phyloP scores from a whole-genome alignment of 352 stramenopile genomes.

The Globisporangium apiculatum region DNA sequence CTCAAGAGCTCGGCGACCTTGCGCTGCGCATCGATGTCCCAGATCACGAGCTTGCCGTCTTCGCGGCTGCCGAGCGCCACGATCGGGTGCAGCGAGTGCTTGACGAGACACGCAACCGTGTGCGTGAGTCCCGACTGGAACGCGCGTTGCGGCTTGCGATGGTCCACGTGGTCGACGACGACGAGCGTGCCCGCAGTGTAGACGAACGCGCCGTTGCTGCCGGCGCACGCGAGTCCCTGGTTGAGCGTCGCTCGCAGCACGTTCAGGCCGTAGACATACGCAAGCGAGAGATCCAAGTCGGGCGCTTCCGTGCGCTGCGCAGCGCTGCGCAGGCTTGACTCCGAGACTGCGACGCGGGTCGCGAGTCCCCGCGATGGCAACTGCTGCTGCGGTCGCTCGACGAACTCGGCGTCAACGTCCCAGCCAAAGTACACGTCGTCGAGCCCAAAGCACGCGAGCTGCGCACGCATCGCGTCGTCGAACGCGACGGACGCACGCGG shows the following conservation, averaged over 20 bases:
- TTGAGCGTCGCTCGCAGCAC: constrained; percentile 31
- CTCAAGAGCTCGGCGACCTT: constrained; percentile 20
- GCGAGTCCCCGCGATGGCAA: background rate
- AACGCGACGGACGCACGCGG: constrained; percentile 23
- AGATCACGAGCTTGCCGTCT: constrained; percentile 24
- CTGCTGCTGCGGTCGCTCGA: background rate
- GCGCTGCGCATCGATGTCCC: constrained; percentile 25
- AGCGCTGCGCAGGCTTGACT: constrained; percentile 13
- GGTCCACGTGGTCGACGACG: constrained; percentile 28
- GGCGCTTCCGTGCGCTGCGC: constrained; percentile 35
- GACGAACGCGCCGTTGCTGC: constrained; percentile 21
- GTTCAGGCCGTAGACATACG: constrained; percentile 44
- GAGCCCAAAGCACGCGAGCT: constrained; percentile 20
- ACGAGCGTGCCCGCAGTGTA: constrained; percentile 43
- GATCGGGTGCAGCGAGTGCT: constrained; percentile 35
- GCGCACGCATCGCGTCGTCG: constrained; percentile 14
- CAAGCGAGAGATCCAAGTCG: constrained; percentile 49
- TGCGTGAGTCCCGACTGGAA: constrained; percentile 33
- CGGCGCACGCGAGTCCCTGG: constrained; percentile 27
- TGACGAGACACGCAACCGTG: constrained; percentile 41
- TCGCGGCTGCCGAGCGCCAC: constrained; percentile 32
- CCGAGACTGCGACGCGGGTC: constrained; percentile 11
- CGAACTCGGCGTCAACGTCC: constrained; percentile 5
- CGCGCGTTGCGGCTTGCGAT: constrained; percentile 23
- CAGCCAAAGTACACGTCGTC: constrained; percentile 37